These are phyloP conservation scores for Claviceps paspali DNA, from an alignment of 2,329 filamentous ascomycete genomes.

Conservation along the genomic window DNA sequence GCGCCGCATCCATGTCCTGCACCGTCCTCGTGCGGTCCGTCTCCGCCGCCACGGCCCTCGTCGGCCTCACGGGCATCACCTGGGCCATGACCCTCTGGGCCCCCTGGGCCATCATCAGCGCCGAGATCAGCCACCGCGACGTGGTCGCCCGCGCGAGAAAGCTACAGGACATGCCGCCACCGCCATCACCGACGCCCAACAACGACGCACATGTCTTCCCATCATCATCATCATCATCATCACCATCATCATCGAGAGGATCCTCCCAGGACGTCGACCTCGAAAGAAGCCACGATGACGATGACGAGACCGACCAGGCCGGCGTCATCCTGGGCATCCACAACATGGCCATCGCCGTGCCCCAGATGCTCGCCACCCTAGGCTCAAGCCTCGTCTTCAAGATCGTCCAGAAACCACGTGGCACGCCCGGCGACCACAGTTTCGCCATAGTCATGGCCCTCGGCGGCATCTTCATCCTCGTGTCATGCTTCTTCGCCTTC, in stretches of 20 bases:
- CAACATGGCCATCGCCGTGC: conserved; percentile 85
- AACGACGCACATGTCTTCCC: conserved; percentile 1
- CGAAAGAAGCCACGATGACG: conserved; percentile 29
- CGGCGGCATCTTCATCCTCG: conserved; percentile 62
- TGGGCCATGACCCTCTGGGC: conserved; percentile 94
- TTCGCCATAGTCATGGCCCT: conserved; percentile 77
- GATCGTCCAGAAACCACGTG: conserved; percentile 73
- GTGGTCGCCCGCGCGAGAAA: conserved; percentile 31
- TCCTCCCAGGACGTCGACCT: conserved; percentile 11
- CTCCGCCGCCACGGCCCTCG: conserved; percentile 56
- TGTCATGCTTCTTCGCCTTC: conserved; percentile 59
- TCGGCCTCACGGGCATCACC: conserved; percentile 71
- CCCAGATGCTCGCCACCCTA: conserved; percentile 80
- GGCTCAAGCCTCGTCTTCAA: conserved; percentile 75
- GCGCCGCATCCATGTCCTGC: conserved; percentile 64
- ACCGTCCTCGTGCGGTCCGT: conserved; percentile 66
- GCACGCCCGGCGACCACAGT: conserved; percentile 69
- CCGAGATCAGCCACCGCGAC: conserved; percentile 76
- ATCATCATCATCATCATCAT: background rate
- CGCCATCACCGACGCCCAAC: background rate
- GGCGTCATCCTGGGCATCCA: conserved; percentile 89
- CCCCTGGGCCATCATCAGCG: conserved; percentile 86
- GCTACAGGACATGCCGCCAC: conserved; percentile 10
- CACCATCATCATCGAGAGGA: conserved; percentile 1
- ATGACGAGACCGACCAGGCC: conserved; percentile 56